Conservation (phyloP, 495 filamentous ascomycete genomes). For the Bryoglossum gracile region DNA sequence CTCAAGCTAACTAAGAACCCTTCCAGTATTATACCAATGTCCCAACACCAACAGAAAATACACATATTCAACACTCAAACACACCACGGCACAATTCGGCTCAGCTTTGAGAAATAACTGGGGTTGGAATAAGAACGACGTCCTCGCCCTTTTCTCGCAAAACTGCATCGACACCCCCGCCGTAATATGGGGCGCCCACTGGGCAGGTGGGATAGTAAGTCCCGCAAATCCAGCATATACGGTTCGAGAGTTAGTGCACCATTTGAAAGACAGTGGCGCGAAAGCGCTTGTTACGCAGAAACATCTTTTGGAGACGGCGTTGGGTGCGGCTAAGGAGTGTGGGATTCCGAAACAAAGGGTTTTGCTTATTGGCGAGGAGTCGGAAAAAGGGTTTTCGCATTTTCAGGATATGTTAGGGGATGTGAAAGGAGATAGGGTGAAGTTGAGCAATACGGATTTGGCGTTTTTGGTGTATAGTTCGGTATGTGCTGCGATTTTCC, state of each 20-base stretch:
- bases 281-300: conserved; percentile 54
- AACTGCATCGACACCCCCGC: conserved; percentile 67
- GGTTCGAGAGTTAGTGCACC: conserved; percentile 63
- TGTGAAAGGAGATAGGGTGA: conserved; percentile 24
- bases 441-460: conserved; percentile 32
- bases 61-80: conserved; percentile 57
- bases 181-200: conserved; percentile 69
- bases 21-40: conserved; percentile 12
- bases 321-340: conserved; percentile 57
- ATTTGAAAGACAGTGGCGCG: conserved; percentile 63
- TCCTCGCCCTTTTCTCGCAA: conserved; percentile 59
- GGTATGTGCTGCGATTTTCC: too few relatives aligned
- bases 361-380: conserved; percentile 41
- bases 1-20: neutral
- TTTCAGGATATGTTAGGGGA: conserved; percentile 29
- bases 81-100: conserved; percentile 65
- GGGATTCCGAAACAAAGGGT: conserved; percentile 50
- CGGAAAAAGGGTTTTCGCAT: conserved; percentile 27
- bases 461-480: conserved; percentile 50
- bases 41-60: conserved; percentile 39
- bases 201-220: conserved; percentile 71
- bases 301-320: conserved; percentile 49
- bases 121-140: conserved; percentile 72
- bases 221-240: conserved; percentile 89
- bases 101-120: conserved; percentile 60